Base-by-base conservation (phyloP, 345 rosid genomes). In the Anastatica hierochuntica region DNA sequence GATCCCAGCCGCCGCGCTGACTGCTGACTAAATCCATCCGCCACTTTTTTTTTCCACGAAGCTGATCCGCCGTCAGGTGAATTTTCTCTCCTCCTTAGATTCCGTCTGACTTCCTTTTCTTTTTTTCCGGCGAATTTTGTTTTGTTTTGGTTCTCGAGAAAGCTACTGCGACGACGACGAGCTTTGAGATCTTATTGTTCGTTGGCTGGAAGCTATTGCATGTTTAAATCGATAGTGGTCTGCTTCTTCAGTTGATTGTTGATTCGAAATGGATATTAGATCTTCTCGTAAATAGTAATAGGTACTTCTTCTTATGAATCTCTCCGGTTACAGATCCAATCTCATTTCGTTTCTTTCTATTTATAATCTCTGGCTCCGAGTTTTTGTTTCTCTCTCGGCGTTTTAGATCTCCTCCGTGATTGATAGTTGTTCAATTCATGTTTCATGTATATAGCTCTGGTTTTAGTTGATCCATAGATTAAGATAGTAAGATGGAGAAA, bases 1-100 rank as follows among this genome's bases (percentile, higher is more conserved):
- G 51, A 49, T 53, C 64, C 46, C 55, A 35, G 43, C 42, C 36
- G 72, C 77, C 73, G 70, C 70, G 82, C 82, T 68, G 75, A 50
- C 57, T 68, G 82, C 82, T 67, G 75, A 49, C 56, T 56, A 47
- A 37, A 57, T 14, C 76, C 65, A 38, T 67, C 3, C 4, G 24
- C n/a, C n/a, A n/a, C n/a, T n/a, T n/a, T 21, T 21, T 5, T 21
- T 5, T 21, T 3, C 66, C 69, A 44, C 62, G n/a, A n/a, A 37
- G 47, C 37, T 47, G 52, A 20, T 18, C 54, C 49, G 19, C 54
- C 49, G 19, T 33, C 43, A 56, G 78, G 78, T 73, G 42, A 31
- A 2, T 23, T 51, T 44, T 20, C 13, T 18, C 26, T n/a, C n/a
- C n/a, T n/a, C 42, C 5, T 6, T 15, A 37, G 18, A 12, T 38